Evolutionary conservation across 2,329 filamentous ascomycete species (phyloP), one percentile per base, ranked within the genome.

Genomic region (Colletotrichum lini): DNA sequence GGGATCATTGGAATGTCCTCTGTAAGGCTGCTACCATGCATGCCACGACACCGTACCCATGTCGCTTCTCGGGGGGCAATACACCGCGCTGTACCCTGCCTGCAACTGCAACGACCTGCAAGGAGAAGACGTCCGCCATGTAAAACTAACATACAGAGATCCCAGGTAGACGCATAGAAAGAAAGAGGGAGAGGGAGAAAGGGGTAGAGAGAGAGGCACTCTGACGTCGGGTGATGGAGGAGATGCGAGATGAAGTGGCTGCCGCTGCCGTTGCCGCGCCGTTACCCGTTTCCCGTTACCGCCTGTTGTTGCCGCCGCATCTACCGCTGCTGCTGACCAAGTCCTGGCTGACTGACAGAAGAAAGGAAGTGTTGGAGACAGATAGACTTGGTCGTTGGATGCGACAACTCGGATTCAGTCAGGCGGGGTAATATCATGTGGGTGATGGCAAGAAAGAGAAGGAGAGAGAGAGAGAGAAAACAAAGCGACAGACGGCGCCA

Each of bases 301-400:
- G 67, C 30, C 30, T 44, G 47, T 45, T 40, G 42, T 26, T 49
- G 59, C 69, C 38, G 42, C 50, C 59, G 49, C 45, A 35, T 35
- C 45, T 60, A 45, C 45, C 38, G 15, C 58, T 53, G 26, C 35
- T n/a, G 63, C 63, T 70, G 49, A 62, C 64, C 63, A 67, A 70
- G 67, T 57, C 30, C 30, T 35, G 30, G 30, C 30, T 9, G 30
- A 9, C 64, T 53, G 63, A 35, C 64, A 54, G 63, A 67, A 49
- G 21, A 56, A 70, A 49, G 18, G 30, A 47, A 23, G 23, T 38
- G 38, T 30, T 16, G 42, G 59, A 30, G 30, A 62, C 23, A 23
- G 21, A 35, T 8, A 35, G 30, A 35, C 30, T 35, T 35, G 8
- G 30, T 9, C 10, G 30, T 35, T 35, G 30, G 30, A 35, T 35